Evolutionary conservation across 768 basidiomycete species (phyloP).

Genomic region (Collybiopsis confluens): DNA sequence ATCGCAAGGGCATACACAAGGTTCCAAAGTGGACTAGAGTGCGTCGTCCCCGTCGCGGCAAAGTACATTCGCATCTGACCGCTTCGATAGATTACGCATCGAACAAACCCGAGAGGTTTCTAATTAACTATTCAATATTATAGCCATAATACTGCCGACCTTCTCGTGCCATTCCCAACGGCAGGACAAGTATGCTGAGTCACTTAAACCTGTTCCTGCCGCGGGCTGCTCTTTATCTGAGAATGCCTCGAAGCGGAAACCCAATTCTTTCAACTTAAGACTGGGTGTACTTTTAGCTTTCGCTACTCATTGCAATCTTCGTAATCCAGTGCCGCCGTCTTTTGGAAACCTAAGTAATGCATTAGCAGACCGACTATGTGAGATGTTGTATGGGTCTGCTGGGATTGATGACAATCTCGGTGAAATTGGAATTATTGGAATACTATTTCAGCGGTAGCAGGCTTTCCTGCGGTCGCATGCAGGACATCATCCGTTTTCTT

Average conservation of each 20-base stretch:
- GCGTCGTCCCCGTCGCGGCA: constrained; percentile 21
- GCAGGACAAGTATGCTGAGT: constrained; percentile 14
- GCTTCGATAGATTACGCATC: constrained; percentile 62
- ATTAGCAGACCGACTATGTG: constrained; percentile 50
- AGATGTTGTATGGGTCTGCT: constrained; percentile 60
- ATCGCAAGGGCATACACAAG: constrained; percentile 94
- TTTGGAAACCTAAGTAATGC: constrained; percentile 37
- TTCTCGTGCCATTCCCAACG: too few species aligned
- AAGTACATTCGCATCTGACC: constrained; percentile 2
- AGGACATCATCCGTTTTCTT: constrained; percentile 32
- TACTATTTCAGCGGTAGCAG: constrained; percentile 48
- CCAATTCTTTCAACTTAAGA: constrained; percentile 50
- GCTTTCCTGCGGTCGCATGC: neutral
- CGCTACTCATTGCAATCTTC: constrained; percentile 61
- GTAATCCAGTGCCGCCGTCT: constrained; percentile 45
- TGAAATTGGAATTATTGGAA: constrained; percentile 31
- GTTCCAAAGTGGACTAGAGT: constrained; percentile 98
- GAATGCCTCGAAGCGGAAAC: constrained; percentile 49
- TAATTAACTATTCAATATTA: constrained; percentile 23
- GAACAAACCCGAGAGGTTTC: constrained; percentile 91
- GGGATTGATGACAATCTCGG: constrained; percentile 58
- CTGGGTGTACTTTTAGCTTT: constrained; percentile 45
- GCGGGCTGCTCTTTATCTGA: constrained; percentile 37
- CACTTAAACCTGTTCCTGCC: constrained; percentile 11
- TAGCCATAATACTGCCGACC: too few species aligned